A percentile compares a stretch with the other conserved stretches of the same genome.
phyloP scores from a whole-genome alignment of 2,329 filamentous ascomycete genomes.

The Colletotrichum nymphaeae region DNA sequence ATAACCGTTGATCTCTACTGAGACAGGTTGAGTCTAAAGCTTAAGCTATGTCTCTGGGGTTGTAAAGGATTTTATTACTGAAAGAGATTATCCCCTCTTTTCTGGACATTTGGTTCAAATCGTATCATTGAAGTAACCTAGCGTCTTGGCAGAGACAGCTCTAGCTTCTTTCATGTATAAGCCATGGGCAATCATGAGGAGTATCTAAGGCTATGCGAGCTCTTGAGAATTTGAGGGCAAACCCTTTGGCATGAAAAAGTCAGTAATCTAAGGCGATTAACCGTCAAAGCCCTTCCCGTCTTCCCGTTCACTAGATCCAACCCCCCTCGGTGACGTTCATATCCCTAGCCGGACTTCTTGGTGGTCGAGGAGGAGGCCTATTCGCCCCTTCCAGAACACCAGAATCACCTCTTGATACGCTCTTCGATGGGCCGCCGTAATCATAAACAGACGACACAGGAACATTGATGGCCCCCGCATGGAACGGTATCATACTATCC shows the following conservation, averaged over 20 bases:
- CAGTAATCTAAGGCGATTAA: fast-evolving
- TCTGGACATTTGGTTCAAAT: background rate
- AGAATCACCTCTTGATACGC: background rate
- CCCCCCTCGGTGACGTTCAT: background rate
- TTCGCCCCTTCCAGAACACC: too few species aligned
- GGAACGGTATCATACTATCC: background rate
- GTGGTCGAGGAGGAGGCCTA: background rate
- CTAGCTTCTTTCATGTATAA: background rate
- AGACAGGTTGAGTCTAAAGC: background rate
- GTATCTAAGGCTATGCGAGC: too few species aligned
- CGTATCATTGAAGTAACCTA: background rate
- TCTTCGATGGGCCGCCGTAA: background rate
- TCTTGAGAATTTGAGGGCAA: too few species aligned
- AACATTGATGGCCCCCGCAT: too few species aligned
- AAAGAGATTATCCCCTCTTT: background rate
- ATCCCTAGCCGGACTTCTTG: background rate
- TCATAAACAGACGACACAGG: background rate
- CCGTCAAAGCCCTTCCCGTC: background rate
- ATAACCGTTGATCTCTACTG: background rate
- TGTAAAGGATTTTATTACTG: background rate
- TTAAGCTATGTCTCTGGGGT: background rate
- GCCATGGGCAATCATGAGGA: too few species aligned
- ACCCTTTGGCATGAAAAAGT: too few species aligned
- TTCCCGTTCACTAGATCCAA: background rate
- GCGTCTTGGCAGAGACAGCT: background rate